phyloP scores from a whole-genome alignment of 116 monocot species.

The Zostera marina region DNA sequence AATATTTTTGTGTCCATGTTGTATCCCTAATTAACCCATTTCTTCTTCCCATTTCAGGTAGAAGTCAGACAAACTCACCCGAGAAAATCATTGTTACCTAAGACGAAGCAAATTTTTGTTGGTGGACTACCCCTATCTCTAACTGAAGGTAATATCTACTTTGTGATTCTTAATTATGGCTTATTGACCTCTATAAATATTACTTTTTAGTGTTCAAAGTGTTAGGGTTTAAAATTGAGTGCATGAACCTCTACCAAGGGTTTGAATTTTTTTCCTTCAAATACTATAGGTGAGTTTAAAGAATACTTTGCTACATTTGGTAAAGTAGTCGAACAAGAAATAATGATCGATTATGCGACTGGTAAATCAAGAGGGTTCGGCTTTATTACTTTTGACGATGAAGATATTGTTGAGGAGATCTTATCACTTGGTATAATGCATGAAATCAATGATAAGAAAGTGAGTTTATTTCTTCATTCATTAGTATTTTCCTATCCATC shows the following conservation, averaged over 20 bases:
- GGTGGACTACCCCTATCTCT: conserved; percentile 72
- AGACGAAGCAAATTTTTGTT: conserved; percentile 83
- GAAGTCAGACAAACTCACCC: conserved; percentile 87
- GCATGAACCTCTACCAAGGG: background rate
- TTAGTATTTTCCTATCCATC: background rate
- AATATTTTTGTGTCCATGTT: no score
- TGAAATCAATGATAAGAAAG: conserved; percentile 76
- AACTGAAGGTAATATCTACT: conserved; percentile 45
- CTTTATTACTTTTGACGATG: conserved; percentile 80
- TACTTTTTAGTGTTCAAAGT: no score
- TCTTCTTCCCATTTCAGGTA: conserved; percentile 23
- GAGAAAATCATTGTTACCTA: conserved; percentile 41
- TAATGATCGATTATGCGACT: conserved; percentile 84
- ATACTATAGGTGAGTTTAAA: conserved; percentile 58
- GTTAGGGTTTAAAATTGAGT: no score
- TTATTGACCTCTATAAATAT: background rate
- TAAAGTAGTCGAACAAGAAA: conserved; percentile 57
- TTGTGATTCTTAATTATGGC: background rate
- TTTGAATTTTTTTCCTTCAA: background rate
- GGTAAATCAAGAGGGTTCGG: conserved; percentile 87
- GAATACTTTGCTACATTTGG: conserved; percentile 78
- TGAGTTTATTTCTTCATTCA: background rate
- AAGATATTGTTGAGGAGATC: conserved; percentile 70
- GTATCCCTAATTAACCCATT: background rate
- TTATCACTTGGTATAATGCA: conserved; percentile 72